Evolutionary conservation across 805 yeast genomes (phyloP), one percentile per base, ranked within the genome.

Genomic region (Metschnikowia matae): DNA sequence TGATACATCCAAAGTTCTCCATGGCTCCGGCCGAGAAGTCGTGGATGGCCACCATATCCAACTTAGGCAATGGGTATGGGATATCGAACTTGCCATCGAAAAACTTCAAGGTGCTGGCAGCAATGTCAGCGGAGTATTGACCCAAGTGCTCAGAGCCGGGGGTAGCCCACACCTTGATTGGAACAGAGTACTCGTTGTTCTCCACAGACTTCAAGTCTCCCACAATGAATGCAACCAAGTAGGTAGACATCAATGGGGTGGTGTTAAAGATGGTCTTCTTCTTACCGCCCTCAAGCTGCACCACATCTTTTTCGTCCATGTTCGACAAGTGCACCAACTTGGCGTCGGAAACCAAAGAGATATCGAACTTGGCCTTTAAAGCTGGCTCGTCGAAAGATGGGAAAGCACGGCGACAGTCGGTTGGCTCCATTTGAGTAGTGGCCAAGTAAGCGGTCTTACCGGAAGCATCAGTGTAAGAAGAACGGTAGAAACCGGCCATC

Each of bases 321-420:
- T 84, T 84, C 34, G 88, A 83, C 61, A 84, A 73, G 58, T 83
- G 81, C 39, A 85, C 83, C 58, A 82, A 71, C 32, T 73, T 64
- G 54, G 74, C 71, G 55, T 76, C 77, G 44, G 86, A 79, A 51
- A 85, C 74, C 63, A 87, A 73, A 36, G 83, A 70, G 51, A 87
- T 73, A 50, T 82, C 84, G 61, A 84, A 87, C 46, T 82, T 74
- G 21, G 94, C 89, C 70, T 87, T 87, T 52, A 85, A 76, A 50
- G 87, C 81, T 20, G 96, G 95, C 65, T 87, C 94, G 67, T 87
- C 96, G 61, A 84, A 85, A 63, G 87, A 86, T 33, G 96, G 96
- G 77, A 87, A 87, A 8, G 94, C 94, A 61, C 89, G 79, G 61
- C 96, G 82, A 59, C 92, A 88, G 63, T 87, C 94, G 18, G 92